A percentile compares a stretch with the other conserved stretches of the same genome.
phyloP scores from a whole-genome alignment of 2,329 filamentous ascomycete species.

The Dactylellina sp. region DNA sequence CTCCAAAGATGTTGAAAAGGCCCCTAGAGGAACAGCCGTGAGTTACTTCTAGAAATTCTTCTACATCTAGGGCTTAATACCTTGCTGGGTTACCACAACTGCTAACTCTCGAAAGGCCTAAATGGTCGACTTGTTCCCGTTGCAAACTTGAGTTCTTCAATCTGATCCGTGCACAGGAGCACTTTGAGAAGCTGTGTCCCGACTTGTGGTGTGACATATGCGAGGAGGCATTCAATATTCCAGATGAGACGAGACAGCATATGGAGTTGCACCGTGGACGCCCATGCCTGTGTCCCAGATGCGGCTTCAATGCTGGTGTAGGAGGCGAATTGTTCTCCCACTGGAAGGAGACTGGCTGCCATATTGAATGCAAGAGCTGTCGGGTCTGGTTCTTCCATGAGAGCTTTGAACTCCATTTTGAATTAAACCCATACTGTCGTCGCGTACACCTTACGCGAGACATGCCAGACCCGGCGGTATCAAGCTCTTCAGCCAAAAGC shows the following conservation, averaged over 20 bases:
- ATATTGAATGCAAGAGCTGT: constrained; percentile 25
- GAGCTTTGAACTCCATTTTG: constrained; percentile 17
- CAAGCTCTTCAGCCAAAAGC: neutral
- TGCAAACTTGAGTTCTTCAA: constrained; percentile 32
- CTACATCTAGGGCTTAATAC: too few relatives aligned
- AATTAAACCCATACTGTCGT: constrained; percentile 25
- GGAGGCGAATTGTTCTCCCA: constrained; percentile 14
- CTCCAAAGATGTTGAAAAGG: too few relatives aligned
- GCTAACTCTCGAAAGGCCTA: neutral
- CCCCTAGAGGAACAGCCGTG: constrained; percentile 11
- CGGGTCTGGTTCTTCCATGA: constrained; percentile 23
- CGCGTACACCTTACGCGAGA: neutral
- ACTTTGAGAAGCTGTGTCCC: constrained; percentile 14
- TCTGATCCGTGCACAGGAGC: neutral
- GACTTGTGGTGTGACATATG: constrained; percentile 33
- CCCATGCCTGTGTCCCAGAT: constrained; percentile 13
- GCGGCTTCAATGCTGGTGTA: constrained; percentile 5
- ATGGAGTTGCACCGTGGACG: neutral
- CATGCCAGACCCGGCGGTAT: neutral
- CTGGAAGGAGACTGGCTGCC: constrained; percentile 39
- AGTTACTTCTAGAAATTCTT: too few relatives aligned
- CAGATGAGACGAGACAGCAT: constrained; percentile 8
- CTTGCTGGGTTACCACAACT: too few relatives aligned
- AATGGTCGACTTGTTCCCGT: constrained; percentile 25
- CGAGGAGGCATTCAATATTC: neutral